Evolutionary conservation across 2,329 filamentous ascomycete species (phyloP).

Genomic region (Hortaea werneckii): DNA sequence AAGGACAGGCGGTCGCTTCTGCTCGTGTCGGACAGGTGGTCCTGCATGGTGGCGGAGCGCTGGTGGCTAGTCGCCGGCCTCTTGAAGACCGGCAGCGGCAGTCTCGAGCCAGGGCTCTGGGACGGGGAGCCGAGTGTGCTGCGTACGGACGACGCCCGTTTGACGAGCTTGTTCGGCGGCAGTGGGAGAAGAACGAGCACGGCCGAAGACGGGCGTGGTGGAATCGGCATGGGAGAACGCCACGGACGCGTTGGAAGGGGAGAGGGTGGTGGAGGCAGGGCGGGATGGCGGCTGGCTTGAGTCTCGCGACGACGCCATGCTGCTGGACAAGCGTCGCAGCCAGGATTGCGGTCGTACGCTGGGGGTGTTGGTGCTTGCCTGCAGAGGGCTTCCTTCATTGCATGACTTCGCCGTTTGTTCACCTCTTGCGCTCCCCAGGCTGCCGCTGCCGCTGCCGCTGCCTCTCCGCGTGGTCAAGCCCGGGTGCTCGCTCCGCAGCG

Average conservation of each 20-base stretch:
- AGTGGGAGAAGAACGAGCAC: slow-evolving; percentile 29
- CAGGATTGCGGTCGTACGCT: slow-evolving; percentile 42
- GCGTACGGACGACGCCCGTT: slow-evolving; percentile 53
- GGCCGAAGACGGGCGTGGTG: slow-evolving; percentile 50
- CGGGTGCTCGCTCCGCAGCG: neutral
- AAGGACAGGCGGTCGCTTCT: slow-evolving; percentile 7
- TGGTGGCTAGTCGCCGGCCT: slow-evolving; percentile 73
- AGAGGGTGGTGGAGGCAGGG: slow-evolving; percentile 55
- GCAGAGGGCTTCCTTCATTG: slow-evolving; percentile 6
- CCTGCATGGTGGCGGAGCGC: slow-evolving; percentile 58
- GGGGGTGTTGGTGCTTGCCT: slow-evolving; percentile 4
- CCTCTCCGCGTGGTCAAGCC: slow-evolving; percentile 8
- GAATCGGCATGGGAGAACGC: slow-evolving; percentile 43
- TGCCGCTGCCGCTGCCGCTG: slow-evolving; percentile 1
- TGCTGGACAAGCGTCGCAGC: slow-evolving; percentile 57
- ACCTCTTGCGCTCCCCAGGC: neutral
- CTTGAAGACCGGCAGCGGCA: slow-evolving; percentile 56
- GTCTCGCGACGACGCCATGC: slow-evolving; percentile 22
- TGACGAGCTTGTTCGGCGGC: slow-evolving; percentile 67
- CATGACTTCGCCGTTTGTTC: slow-evolving; percentile 1
- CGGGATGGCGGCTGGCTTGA: slow-evolving; percentile 46
- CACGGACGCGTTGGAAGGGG: slow-evolving; percentile 50
- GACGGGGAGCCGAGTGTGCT: slow-evolving; percentile 34
- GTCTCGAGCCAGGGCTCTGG: slow-evolving; percentile 46
- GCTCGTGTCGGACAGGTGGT: slow-evolving; percentile 8